phyloP scores from a whole-genome alignment of 2,329 filamentous ascomycete genomes.

The Emergomyces africanus region DNA sequence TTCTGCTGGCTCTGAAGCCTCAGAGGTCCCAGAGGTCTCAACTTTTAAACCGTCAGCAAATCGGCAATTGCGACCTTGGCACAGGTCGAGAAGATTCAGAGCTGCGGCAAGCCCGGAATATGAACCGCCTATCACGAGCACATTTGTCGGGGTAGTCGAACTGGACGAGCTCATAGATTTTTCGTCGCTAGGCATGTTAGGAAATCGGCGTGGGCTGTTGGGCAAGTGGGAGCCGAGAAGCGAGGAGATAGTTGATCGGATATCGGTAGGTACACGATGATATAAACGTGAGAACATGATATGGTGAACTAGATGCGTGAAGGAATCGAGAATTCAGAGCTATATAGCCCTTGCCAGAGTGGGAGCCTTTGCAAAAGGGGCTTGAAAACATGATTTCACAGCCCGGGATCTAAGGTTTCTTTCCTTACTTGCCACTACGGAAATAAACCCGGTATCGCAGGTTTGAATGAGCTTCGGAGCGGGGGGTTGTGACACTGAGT shows the following conservation, averaged over 20 bases:
- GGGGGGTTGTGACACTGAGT: background rate
- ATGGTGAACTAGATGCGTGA: background rate
- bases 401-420: background rate
- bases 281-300: background rate
- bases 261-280: background rate
- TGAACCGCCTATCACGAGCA: conserved; percentile 58
- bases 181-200: conserved; percentile 23
- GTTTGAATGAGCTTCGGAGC: background rate
- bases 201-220: background rate
- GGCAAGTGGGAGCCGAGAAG: background rate
- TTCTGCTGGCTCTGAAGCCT: conserved; percentile 11
- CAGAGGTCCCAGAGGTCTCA: background rate
- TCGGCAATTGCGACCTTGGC: conserved; percentile 41
- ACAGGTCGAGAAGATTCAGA: conserved; percentile 54
- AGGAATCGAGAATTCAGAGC: background rate
- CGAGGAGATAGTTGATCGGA: background rate
- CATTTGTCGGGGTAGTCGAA: conserved; percentile 25
- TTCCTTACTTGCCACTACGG: background rate
- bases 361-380: background rate
- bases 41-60: conserved; percentile 12
- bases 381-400: background rate
- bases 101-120: conserved; percentile 56
- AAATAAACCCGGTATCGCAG: background rate
- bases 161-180: background rate
- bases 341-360: background rate